A percentile compares a stretch with the other conserved stretches of the same genome.
Evolutionary conservation across 108 stramenopile genomes (phyloP).

Genomic region (Cylindrotheca fusiformis): DNA sequence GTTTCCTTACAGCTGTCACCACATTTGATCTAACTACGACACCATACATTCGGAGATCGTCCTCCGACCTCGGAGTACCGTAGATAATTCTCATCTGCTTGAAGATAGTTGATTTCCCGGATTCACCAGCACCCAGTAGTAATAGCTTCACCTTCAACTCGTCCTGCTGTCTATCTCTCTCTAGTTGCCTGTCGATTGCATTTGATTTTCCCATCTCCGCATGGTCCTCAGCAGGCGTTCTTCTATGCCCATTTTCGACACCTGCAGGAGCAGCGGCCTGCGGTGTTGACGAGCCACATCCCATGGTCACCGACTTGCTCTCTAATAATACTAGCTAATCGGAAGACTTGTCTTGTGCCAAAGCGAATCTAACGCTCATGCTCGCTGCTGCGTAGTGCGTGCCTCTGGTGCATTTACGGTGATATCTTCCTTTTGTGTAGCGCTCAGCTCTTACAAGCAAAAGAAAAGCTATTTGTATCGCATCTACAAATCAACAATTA

Average conservation of each 20-base stretch:
- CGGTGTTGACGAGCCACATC: conserved; percentile 50
- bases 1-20: conserved; percentile 75
- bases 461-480: too few species aligned
- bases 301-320: conserved; percentile 69
- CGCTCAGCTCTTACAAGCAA: too few species aligned
- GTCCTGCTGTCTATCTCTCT: conserved; percentile 44
- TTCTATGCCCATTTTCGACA: conserved; percentile 9
- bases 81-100: conserved; percentile 93
- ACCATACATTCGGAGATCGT: conserved; percentile 83
- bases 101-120: conserved; percentile 98
- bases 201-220: conserved; percentile 36
- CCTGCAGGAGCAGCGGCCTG: conserved; percentile 15
- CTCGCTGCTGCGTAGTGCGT: too few species aligned
- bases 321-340: too few species aligned
- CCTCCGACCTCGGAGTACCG: conserved; percentile 65
- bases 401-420: too few species aligned
- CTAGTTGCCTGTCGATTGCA: conserved; percentile 50
- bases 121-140: conserved; percentile 98
- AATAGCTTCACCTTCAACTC: conserved; percentile 93
- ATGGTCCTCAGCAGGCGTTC: conserved; percentile 26
- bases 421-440: too few species aligned
- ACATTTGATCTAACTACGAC: conserved; percentile 81
- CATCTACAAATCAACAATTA: too few species aligned
- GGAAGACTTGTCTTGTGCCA: too few species aligned
- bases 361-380: too few species aligned